A percentile compares a stretch with the other conserved stretches of the same genome.
Evolutionary conservation across 352 stramenopile genomes (phyloP).

Genomic region (Phytopythium chamaehyphon): DNA sequence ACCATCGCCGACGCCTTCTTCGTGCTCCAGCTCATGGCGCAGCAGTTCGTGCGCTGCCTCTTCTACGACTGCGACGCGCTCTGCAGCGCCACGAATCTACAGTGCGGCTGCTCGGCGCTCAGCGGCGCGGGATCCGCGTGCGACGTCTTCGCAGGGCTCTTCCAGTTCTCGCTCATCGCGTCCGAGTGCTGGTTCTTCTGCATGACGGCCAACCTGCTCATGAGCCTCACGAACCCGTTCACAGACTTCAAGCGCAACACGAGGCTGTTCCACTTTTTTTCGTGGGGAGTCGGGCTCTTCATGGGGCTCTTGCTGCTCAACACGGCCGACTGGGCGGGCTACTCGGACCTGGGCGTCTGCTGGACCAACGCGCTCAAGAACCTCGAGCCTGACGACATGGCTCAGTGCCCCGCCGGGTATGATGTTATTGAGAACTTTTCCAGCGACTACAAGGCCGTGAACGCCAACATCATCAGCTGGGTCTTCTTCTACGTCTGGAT

Average conservation of each 20-base stretch:
- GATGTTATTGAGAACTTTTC: slow-evolving; percentile 67
- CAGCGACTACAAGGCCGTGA: slow-evolving; percentile 63
- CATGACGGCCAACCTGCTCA: slow-evolving; percentile 85
- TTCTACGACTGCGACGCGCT: slow-evolving; percentile 81
- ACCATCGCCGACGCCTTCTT: slow-evolving; percentile 84
- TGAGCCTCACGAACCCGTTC: slow-evolving; percentile 89
- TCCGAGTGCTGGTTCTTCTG: slow-evolving; percentile 89
- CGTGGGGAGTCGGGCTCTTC: slow-evolving; percentile 60
- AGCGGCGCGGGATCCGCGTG: slow-evolving; percentile 46
- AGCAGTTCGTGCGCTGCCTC: slow-evolving; percentile 78
- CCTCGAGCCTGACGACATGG: slow-evolving; percentile 30
- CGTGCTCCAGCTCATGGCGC: slow-evolving; percentile 72
- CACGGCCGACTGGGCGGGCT: slow-evolving; percentile 70
- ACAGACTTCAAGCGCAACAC: slow-evolving; percentile 89
- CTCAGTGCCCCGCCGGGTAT: slow-evolving; percentile 17
- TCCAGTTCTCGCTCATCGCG: slow-evolving; percentile 82
- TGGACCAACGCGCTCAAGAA: slow-evolving; percentile 84
- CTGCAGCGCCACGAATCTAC: slow-evolving; percentile 56
- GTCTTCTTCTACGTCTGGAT: slow-evolving; percentile 89
- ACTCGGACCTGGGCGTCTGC: slow-evolving; percentile 83
- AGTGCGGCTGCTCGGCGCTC: slow-evolving; percentile 70
- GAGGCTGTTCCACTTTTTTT: slow-evolving; percentile 81
- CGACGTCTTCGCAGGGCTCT: slow-evolving; percentile 71
- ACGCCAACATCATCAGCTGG: slow-evolving; percentile 86
- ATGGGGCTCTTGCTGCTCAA: slow-evolving; percentile 71